Evolutionary conservation across 176 grass and related monocot species (phyloP), one percentile per base, ranked within the genome.

Genomic region (Zoysia pacifica): DNA sequence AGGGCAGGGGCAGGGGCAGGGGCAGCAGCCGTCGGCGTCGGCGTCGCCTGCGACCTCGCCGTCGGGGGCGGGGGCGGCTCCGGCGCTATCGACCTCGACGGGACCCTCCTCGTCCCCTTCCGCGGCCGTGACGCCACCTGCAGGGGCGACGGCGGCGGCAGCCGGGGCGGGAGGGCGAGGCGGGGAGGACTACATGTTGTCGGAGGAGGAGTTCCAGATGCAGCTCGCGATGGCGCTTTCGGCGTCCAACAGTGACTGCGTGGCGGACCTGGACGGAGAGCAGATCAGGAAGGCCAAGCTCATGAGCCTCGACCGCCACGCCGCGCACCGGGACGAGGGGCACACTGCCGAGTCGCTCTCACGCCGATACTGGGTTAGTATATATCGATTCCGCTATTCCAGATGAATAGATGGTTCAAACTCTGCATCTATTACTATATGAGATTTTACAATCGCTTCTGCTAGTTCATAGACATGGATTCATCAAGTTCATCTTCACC

Each of bases 161-260:
- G 59, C 66, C 2, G 46, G 72, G 39, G 70, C 79, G 35, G 76
- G 83, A 20, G 54, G 52, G 3, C 77, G 73, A 5, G 74, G 71
- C 7, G 81, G 87, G 50, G 89, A 89, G 45, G 96, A 98, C 68
- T 98, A 93, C 84, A 94, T 89, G 58, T 70, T 75, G 50, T 93
- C 88, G 12, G 92, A 95, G 90, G 96, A 98, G 86, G 96, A 98
- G 88, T 98, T 93, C 80, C 96, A 98, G 92, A 88, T 98, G 87
- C 96, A 98, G 83, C 86, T 98, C 39, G 96, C 96, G 14, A 83
- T 98, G 88, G 96, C 96, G 52, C 88, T 98, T 44, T 94, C 92
- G 60, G 96, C 90, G 78, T 98, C 96, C 64, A 98, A 98, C 72
- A 81, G 86, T 62, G 92, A 95, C 42, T 88, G 53, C 80, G 81